Percentiles rank a stretch among this genome's conserved stretches.
Evolutionary conservation across 768 basidiomycete species (phyloP).

Genomic region (Panellus pusillus): DNA sequence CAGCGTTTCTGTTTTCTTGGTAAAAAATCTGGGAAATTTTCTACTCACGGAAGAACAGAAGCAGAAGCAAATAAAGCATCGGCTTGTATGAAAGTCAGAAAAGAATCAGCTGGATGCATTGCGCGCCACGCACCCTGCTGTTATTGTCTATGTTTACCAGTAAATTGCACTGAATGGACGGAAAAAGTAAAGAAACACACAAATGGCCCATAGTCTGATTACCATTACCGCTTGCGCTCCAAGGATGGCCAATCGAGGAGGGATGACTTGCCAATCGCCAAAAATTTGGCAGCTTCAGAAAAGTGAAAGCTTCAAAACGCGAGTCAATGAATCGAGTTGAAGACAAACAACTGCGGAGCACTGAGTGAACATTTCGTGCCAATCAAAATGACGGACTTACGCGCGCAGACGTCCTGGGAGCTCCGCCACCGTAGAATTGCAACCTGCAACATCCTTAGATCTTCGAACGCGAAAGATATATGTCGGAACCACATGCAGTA

Average conservation of each 20-base stretch:
- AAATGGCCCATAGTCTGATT: constrained; percentile 19
- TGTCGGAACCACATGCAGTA: constrained; percentile 16
- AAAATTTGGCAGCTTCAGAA: constrained; percentile 9
- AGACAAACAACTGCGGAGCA: constrained; percentile 1
- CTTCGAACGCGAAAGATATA: not conserved
- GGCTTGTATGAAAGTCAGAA: not conserved
- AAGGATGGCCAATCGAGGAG: constrained; percentile 16
- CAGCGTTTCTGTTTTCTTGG: not conserved
- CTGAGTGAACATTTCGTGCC: not conserved
- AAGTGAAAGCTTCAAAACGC: not conserved
- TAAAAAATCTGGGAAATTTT: not conserved
- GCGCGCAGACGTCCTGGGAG: constrained; percentile 8
- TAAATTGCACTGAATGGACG: too few species aligned
- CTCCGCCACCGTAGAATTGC: constrained; percentile 5
- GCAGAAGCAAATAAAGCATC: constrained; percentile 9
- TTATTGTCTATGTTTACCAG: constrained; percentile 15
- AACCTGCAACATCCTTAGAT: not conserved
- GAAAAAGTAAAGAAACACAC: not conserved
- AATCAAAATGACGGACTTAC: not conserved
- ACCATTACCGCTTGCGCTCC: constrained; percentile 17
- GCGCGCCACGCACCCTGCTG: not conserved
- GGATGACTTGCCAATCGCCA: constrained; percentile 17
- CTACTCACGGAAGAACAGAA: constrained; percentile 1
- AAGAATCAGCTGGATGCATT: not conserved
- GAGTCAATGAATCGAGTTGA: not conserved